Evolutionary conservation across 768 basidiomycete genomes (phyloP).

Genomic region (Russula abietina): DNA sequence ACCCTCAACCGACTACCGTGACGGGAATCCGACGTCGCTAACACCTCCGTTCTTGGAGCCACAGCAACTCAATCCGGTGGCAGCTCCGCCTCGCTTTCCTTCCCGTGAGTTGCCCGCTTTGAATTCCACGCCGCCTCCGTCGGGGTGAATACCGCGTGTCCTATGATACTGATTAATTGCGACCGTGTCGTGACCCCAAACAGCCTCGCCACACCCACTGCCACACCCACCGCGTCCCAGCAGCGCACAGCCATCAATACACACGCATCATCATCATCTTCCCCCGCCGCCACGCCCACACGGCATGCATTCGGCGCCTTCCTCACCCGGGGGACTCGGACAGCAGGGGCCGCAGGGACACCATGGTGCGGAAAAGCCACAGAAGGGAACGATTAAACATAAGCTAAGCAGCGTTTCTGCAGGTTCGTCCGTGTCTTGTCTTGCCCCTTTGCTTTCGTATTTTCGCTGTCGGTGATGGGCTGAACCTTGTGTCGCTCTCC

Average conservation of each 20-base stretch:
- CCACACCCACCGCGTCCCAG: neutral
- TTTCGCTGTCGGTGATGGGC: neutral
- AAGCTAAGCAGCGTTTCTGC: conserved; percentile 5
- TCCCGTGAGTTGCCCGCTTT: conserved; percentile 10
- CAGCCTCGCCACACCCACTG: neutral
- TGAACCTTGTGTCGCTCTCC: neutral
- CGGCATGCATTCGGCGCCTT: neutral
- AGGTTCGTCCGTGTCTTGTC: conserved; percentile 12
- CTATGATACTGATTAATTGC: conserved; percentile 2
- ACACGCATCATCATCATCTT: neutral
- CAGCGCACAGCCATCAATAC: neutral
- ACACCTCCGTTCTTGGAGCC: conserved; percentile 1
- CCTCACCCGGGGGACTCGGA: neutral
- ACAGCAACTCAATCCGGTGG: conserved; percentile 4
- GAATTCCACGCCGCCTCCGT: neutral
- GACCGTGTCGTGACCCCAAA: neutral
- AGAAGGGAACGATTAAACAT: neutral
- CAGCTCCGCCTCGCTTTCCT: conserved; percentile 1
- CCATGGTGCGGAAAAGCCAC: neutral
- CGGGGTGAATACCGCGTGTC: neutral
- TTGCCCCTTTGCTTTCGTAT: neutral
- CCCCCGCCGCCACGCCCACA: neutral
- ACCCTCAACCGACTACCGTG: neutral
- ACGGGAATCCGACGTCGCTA: neutral
- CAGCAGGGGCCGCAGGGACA: neutral